Base-by-base conservation (phyloP, 2,329 filamentous ascomycete species). In the Xylaria sp. region DNA sequence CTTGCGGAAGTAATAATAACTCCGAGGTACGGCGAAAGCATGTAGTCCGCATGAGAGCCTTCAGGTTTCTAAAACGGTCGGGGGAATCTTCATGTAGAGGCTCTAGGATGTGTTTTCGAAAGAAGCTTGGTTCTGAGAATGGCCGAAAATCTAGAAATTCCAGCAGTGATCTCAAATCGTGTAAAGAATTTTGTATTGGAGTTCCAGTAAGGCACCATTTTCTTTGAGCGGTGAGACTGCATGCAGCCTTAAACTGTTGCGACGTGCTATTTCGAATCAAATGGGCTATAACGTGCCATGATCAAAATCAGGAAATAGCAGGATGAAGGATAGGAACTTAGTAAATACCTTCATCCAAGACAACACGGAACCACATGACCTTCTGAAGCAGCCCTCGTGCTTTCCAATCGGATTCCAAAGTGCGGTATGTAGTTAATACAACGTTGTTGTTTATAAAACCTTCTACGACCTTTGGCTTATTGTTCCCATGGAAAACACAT, bases 91-190 rank as follows among this genome's bases (percentile, higher is more conserved):
- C 14, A 1, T 17, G 3, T 17, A 70, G 53, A 4, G 60, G 63
- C 2, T 56, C 58, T 1, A 68, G 4, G 7, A 70, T 66, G 31
- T 67, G 50, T n/a, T 64, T 60, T 37, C n/a, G 54, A 28, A 60
- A 51, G 12, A 51, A 58, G 17, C 25, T 40, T 19, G 43, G 23
- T n/a, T 50, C 21, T 17, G 55, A 57, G 23, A 57, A 57, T 1
- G 55, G 55, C 3, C 4, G 15, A 21, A 57, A 57, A 2, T 50
- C 21, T 33, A 60, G 57, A 46, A 63, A 63, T 14, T 7, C 21
- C 2, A 53, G 6, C 11, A 66, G 15, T 4, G 63, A 60, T 19
- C 45, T 12, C 1, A 66, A 37, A 33, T 66, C 60, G 4, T 59
- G 23, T 28, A 65, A n/a, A 0, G 40, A 51, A 43, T 65, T 65